Evolutionary conservation across 371 early-diverging fungal genomes (phyloP).

Genomic region (Haplosporangium sp.): DNA sequence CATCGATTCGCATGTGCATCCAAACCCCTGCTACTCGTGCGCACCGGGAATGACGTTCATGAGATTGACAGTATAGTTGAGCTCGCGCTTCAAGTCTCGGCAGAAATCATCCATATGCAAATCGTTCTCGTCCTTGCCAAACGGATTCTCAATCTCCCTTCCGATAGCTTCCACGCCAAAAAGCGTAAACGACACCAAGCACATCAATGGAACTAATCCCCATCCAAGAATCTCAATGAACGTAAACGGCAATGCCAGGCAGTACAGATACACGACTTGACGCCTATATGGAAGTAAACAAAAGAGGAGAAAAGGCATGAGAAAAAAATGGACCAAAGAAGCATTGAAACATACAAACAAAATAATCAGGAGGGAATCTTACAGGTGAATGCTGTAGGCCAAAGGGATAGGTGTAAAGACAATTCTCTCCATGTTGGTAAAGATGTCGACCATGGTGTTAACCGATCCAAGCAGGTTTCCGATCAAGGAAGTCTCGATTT

Average conservation of each 20-base stretch:
- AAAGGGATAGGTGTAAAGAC: slow-evolving; percentile 82
- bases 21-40: too few species aligned
- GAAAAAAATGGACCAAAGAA: neutral
- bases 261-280: slow-evolving; percentile 74
- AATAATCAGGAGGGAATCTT: slow-evolving; percentile 2
- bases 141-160: slow-evolving; percentile 79
- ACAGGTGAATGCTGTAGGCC: slow-evolving; percentile 80
- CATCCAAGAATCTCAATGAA: slow-evolving; percentile 54
- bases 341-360: neutral
- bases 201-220: slow-evolving; percentile 62
- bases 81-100: slow-evolving; percentile 46
- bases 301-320: neutral
- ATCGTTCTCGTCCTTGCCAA: slow-evolving; percentile 77
- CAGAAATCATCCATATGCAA: slow-evolving; percentile 58
- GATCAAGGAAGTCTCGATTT: slow-evolving; percentile 35
- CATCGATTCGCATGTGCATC: too few species aligned
- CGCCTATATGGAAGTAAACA: slow-evolving; percentile 31
- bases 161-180: slow-evolving; percentile 78
- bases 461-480: slow-evolving; percentile 37
- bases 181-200: slow-evolving; percentile 75
- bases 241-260: slow-evolving; percentile 73
- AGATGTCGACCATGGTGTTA: slow-evolving; percentile 50
- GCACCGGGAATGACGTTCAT: slow-evolving; percentile 35
- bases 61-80: slow-evolving; percentile 50
- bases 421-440: slow-evolving; percentile 73